Evolutionary conservation across 2,329 filamentous ascomycete species (phyloP).

Genomic region (Drechslera avenae): DNA sequence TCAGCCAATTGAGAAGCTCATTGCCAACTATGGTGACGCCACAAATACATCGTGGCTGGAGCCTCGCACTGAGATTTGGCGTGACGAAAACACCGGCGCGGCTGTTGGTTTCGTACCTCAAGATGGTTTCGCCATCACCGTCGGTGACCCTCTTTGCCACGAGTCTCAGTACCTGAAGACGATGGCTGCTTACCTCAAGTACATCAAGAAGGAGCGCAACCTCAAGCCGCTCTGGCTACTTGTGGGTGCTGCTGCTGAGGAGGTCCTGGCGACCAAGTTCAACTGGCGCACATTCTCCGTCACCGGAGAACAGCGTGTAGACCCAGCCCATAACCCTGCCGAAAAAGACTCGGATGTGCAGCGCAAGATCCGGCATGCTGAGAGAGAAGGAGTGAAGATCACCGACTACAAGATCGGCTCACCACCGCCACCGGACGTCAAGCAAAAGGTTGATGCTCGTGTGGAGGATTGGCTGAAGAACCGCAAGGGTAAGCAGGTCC

Average conservation of each 20-base stretch:
- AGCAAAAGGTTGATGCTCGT: constrained; percentile 70
- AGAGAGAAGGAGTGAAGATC: constrained; percentile 83
- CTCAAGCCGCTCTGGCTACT: constrained; percentile 89
- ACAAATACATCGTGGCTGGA: constrained; percentile 95
- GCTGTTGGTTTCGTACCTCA: constrained; percentile 82
- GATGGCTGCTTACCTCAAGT: constrained; percentile 74
- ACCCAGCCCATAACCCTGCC: constrained; percentile 70
- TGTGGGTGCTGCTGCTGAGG: constrained; percentile 77
- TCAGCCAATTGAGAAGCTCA: constrained; percentile 81
- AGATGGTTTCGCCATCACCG: constrained; percentile 79
- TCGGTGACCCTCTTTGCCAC: constrained; percentile 87
- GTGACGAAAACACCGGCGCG: constrained; percentile 77
- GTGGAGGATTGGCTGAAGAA: constrained; percentile 79
- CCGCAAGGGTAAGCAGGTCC: constrained; percentile 85
- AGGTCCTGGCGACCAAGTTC: constrained; percentile 77
- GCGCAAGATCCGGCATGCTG: constrained; percentile 78
- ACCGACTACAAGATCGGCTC: constrained; percentile 71
- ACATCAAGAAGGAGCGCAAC: constrained; percentile 70
- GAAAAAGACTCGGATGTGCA: constrained; percentile 69
- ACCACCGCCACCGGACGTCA: constrained; percentile 68
- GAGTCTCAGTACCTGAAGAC: constrained; percentile 74
- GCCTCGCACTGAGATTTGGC: constrained; percentile 85
- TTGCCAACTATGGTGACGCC: constrained; percentile 94
- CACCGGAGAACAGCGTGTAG: constrained; percentile 85
- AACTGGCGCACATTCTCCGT: constrained; percentile 90